Base-by-base conservation (phyloP, 2,329 filamentous ascomycete genomes). In the Rutstroemia sp. region DNA sequence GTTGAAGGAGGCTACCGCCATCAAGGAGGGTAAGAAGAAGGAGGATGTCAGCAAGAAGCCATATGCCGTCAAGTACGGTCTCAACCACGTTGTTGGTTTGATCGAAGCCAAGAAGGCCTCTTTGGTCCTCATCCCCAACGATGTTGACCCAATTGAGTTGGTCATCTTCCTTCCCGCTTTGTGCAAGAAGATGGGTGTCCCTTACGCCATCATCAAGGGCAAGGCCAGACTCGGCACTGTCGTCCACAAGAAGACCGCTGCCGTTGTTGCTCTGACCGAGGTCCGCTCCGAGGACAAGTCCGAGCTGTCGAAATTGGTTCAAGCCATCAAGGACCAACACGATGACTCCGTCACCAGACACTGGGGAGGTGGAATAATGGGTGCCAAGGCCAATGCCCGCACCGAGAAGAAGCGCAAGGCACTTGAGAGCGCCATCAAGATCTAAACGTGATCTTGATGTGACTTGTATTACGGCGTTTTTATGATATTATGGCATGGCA, bases 31-130 rank as follows among this genome's bases (percentile, higher is more conserved):
- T 77, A 96, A 97, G 89, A 99, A 97, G 89, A 97, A 97, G 89
- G 95, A 99, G 84, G 92, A 96, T 72, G 92, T 95, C 75, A 89
- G 84, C 88, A 97, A 97, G 90, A 99, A 99, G 89, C 94, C 94
- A 72, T 99, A 96, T 80, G 80, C 88, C 67, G 92, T 94, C 84
- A 99, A 99, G 87, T 99, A 96, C 79, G 94, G 94, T 81, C 87
- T 99, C 71, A 99, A 99, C 88, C 94, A 99, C 83, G 94, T 99
- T 66, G 91, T 96, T 67, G 91, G 89, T 67, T 83, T 96, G 69
- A 89, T 96, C 70, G 91, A 96, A 87, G 96, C 96, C 85, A 99
- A 99, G 90, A 99, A 99, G 88, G 92, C 94, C 66, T 86, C 89
- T 63, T 85, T 99, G 65, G 95, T 99, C 73, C 86, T 99, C 69